Base-by-base conservation (phyloP, 1,284 basidiomycete species). In the Cryptococcus hybrid region DNA sequence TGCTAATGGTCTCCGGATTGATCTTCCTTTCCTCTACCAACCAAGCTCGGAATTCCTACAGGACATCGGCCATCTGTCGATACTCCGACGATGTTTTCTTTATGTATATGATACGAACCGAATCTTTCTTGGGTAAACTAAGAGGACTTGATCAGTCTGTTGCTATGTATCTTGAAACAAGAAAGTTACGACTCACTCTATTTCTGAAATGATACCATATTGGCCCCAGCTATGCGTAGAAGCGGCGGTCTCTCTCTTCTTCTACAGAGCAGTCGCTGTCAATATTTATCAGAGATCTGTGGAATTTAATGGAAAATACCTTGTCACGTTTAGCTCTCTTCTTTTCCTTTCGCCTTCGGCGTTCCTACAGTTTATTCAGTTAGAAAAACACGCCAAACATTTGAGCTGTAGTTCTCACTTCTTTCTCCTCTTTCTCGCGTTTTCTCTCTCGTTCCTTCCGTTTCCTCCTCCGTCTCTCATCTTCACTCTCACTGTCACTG, bases 21-120 rank as follows among this genome's bases (percentile, higher is more conserved):
- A 91, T 81, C 74, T 87, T 89, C 50, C 87, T 85, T 72, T 94
- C 91, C 70, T 93, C 91, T 13, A 94, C 84, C 7, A 94, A 84
- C 91, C 92, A 95, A 2, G 89, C 85, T 54, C 88, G 83, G 75
- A 92, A 93, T 77, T 93, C 91, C 65, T 86, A 50, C 49, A 47
- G 9, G 45, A 13, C 34, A 50, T 30, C 12, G 52, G 47, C 44
- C 51, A 58, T 37, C 8, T 7, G 54, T 6, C 2, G 13, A 35
- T 7, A 15, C 37, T 3, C 7, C 18, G 39, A 24, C 11, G 24
- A 3, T 15, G 35, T 48, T 18, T 18, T 47, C 4, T 30, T 30
- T 30, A 4, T 30, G 30, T 30, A 30, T 30, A 30, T 30, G 30
- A 4, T 37, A 62, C 67, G 47, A 40, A 73, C 74, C 18, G 69